Conservation (phyloP, 768 basidiomycete species). For the Suillus sp. region DNA sequence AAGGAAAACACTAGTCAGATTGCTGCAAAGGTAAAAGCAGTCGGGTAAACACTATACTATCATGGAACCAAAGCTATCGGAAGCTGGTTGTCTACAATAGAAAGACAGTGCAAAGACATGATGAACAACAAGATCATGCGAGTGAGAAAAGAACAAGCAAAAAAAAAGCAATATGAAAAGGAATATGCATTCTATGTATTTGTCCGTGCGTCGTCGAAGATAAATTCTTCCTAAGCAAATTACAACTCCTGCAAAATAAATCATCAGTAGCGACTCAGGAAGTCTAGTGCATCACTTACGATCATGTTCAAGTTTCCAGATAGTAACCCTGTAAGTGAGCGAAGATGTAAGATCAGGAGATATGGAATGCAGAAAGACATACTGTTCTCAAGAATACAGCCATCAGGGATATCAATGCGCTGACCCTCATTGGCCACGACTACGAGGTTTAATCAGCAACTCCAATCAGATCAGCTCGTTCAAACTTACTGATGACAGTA, state of each 20-base stretch:
- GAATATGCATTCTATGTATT: slow-evolving; percentile 3
- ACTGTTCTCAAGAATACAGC: slow-evolving; percentile 71
- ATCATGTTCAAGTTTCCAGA: slow-evolving; percentile 79
- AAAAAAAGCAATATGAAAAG: slow-evolving; percentile 1
- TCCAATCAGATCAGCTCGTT: neutral
- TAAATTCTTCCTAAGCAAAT: neutral
- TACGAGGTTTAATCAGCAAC: slow-evolving; percentile 15
- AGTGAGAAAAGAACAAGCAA: neutral
- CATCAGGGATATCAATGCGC: slow-evolving; percentile 75
- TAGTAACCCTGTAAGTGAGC: slow-evolving; percentile 49
- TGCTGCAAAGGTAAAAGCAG: neutral
- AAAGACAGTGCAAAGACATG: neutral
- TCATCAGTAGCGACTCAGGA: neutral
- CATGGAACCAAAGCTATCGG: neutral
- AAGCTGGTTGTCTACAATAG: neutral
- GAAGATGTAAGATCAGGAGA: slow-evolving; percentile 20
- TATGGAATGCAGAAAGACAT: slow-evolving; percentile 19
- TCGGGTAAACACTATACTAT: neutral
- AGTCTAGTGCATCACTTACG: slow-evolving; percentile 36
- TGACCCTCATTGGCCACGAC: slow-evolving; percentile 78
- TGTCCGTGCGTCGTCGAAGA: neutral
- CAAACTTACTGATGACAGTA: slow-evolving; percentile 56
- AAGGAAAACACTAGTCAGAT: neutral
- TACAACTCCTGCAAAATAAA: slow-evolving; percentile 2
- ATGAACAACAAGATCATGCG: slow-evolving; percentile 2